Percentiles rank a stretch among this genome's conserved stretches.
phyloP scores from a whole-genome alignment of 148 eudicot species.

The Agrostemma githago region DNA sequence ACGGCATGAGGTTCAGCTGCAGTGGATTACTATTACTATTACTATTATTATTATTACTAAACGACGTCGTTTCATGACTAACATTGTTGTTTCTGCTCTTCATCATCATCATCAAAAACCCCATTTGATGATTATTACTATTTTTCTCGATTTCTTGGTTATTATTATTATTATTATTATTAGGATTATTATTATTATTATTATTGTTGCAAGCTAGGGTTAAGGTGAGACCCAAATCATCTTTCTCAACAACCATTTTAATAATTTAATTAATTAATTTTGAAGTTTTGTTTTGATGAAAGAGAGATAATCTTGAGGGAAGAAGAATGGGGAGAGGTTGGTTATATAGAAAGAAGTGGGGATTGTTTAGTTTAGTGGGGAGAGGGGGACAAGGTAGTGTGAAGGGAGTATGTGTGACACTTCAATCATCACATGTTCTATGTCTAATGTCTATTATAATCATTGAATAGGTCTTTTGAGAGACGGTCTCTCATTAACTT shows the following conservation, averaged over 20 bases:
- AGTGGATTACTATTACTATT: neutral
- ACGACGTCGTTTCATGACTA: neutral
- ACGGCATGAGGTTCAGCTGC: conserved; percentile 5
- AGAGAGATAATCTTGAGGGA: neutral
- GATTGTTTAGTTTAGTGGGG: neutral
- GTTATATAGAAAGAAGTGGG: neutral
- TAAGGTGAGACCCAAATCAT: neutral
- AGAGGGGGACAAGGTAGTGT: neutral
- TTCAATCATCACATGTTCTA: conserved; percentile 11
- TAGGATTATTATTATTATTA: neutral
- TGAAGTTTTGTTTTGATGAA: neutral
- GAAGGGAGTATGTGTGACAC: neutral
- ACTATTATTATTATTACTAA: neutral
- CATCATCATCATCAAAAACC: neutral
- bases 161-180: neutral
- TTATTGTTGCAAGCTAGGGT: neutral
- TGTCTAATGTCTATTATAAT: too few relatives aligned
- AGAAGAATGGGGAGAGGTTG: neutral
- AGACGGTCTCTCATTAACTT: too few relatives aligned
- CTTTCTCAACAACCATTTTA: neutral
- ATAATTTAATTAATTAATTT: too few relatives aligned
- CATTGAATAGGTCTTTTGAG: too few relatives aligned
- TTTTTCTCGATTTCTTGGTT: too few relatives aligned
- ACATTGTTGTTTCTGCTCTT: neutral
- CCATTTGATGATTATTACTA: neutral